Conservation (phyloP, 805 yeast species). For the Sugiyamaella marilandica region DNA sequence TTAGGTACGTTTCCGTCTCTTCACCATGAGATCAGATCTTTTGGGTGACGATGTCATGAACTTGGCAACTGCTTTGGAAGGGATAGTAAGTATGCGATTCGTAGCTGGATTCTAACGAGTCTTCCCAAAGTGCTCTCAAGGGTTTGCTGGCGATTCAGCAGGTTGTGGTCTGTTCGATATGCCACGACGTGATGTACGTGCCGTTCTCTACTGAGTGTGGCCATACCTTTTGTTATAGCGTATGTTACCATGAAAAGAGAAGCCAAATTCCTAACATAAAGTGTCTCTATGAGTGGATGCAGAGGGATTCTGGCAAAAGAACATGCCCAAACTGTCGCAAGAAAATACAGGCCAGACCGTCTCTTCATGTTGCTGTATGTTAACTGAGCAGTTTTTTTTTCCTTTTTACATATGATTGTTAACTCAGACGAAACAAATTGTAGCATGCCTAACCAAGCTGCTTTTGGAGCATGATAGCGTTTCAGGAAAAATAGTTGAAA, state of each 20-base stretch:
- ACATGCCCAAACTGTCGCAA: conserved; percentile 26
- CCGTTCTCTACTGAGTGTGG: conserved; percentile 60
- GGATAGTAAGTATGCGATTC: not conserved
- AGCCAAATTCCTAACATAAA: not conserved
- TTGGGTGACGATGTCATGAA: not conserved
- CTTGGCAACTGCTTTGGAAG: not conserved
- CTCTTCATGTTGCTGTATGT: conserved; percentile 11
- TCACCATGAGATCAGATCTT: not conserved
- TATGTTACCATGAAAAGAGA: conserved; percentile 4
- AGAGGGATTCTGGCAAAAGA: conserved; percentile 9
- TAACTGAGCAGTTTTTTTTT: not conserved
- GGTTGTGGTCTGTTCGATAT: conserved; percentile 44
- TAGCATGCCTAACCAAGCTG: conserved; percentile 4
- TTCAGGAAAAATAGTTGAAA: conserved; percentile 2
- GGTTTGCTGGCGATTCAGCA: conserved; percentile 18
- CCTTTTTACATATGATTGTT: not conserved
- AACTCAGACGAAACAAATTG: conserved; percentile 5
- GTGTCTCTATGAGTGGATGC: conserved; percentile 31
- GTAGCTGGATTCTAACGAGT: not conserved
- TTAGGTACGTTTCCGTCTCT: not conserved
- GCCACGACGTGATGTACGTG: conserved; percentile 56
- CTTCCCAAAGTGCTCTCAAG: not conserved
- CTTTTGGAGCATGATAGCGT: conserved; percentile 6
- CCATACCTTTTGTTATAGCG: conserved; percentile 58
- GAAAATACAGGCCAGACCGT: conserved; percentile 12